Conservation (phyloP, 495 filamentous ascomycete genomes). For the Trichoderma parareesei region DNA sequence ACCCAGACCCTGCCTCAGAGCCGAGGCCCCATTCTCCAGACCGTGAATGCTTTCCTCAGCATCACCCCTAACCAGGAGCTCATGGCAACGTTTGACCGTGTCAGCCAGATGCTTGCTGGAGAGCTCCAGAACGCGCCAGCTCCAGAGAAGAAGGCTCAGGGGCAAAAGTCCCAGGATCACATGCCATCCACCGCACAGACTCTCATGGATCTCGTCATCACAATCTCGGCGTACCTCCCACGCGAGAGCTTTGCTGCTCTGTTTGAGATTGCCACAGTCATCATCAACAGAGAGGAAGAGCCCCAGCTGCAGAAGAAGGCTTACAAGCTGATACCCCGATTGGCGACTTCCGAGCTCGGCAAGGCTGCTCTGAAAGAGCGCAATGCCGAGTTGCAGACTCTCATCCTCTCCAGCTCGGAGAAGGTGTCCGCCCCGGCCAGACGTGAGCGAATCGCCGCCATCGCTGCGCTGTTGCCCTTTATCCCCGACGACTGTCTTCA, state of each 20-base stretch:
- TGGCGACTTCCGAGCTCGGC: constrained; percentile 72
- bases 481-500: constrained; percentile 69
- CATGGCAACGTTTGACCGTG: constrained; percentile 76
- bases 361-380: constrained; percentile 61
- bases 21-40: constrained; percentile 79
- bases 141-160: constrained; percentile 50
- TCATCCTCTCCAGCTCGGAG: constrained; percentile 68
- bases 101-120: constrained; percentile 71
- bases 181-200: constrained; percentile 94
- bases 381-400: constrained; percentile 62
- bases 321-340: constrained; percentile 89
- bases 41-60: constrained; percentile 88
- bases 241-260: constrained; percentile 69
- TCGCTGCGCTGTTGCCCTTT: constrained; percentile 67
- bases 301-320: constrained; percentile 99
- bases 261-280: constrained; percentile 72
- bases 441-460: constrained; percentile 73
- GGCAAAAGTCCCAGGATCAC: constrained; percentile 43
- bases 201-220: constrained; percentile 90
- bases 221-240: constrained; percentile 88
- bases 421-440: constrained; percentile 78
- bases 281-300: constrained; percentile 69
- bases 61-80: constrained; percentile 70
- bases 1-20: constrained; percentile 90
- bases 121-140: constrained; percentile 55